Conservation (phyloP, 257 asterid genomes). For the Linaria vulgaris region DNA sequence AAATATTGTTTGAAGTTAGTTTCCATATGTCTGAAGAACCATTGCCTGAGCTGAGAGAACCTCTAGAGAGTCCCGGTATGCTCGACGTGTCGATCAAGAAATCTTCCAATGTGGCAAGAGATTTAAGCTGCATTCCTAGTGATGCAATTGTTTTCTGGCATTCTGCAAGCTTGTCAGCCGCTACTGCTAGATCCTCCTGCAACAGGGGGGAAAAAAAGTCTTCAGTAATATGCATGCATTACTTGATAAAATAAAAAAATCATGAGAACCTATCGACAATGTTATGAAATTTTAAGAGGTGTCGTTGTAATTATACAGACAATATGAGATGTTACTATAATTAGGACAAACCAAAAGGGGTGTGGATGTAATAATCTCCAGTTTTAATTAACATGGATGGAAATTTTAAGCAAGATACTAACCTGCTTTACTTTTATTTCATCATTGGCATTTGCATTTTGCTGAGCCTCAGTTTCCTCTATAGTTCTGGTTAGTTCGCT, state of each 20-base stretch:
- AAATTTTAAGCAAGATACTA: neutral
- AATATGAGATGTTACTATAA: neutral
- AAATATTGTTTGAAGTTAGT: slow-evolving; percentile 31
- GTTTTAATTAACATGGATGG: neutral
- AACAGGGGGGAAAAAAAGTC: neutral
- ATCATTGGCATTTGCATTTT: slow-evolving; percentile 31
- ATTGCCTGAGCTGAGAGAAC: slow-evolving; percentile 25
- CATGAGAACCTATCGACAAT: no score
- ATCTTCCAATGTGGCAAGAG: slow-evolving; percentile 79
- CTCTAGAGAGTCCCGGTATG: slow-evolving; percentile 57
- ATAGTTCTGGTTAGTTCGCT: slow-evolving; percentile 40
- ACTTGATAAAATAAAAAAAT: no score
- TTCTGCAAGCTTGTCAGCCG: slow-evolving; percentile 82
- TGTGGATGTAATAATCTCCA: no score
- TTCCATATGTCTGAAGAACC: slow-evolving; percentile 35
- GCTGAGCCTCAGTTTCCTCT: slow-evolving; percentile 46
- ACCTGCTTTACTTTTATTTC: slow-evolving; percentile 71
- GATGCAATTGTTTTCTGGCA: slow-evolving; percentile 87
- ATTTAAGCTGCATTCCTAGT: slow-evolving; percentile 71
- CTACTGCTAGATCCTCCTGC: slow-evolving; percentile 69
- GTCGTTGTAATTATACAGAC: no score
- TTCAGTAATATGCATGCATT: neutral
- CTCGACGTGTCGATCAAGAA: slow-evolving; percentile 72
- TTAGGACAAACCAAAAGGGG: neutral
- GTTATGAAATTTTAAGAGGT: neutral